Base-by-base conservation (phyloP, 768 basidiomycete species). In the Rhodosporidiobolus odoratus region DNA sequence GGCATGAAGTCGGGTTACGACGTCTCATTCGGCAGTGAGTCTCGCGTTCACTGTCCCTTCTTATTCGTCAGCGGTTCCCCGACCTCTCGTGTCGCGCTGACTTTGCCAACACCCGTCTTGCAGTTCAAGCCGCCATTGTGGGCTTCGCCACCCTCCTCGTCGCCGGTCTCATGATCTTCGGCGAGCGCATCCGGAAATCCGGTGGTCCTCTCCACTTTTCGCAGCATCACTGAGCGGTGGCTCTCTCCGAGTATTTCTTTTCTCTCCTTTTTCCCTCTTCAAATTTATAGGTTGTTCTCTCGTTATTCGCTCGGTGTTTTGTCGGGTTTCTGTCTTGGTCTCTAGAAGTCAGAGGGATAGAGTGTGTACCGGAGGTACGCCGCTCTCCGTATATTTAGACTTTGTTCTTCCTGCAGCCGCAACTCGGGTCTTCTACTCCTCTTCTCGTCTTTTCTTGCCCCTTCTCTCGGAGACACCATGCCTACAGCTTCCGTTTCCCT, bases 101-200 rank as follows among this genome's bases (percentile, higher is more conserved):
- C 17, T 30, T 23, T n/a, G 32, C 50, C 32, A 40, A 23, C 23
- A 2, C 38, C 12, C 25, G 32, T 17, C 48, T 9, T 35, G 15
- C 57, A 72, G 66, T 69, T 43, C 72, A 73, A 63, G 65, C 72
- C n/a, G 72, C 64, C n/a, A 69, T 73, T 53, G 72, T 73, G 43
- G 72, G 59, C 16, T 10, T 52, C 35, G 73, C 70, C 15, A 68
- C 66, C 9, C 12, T 68, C 47, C 25, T 68, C 25, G 66, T 68
- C 47, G 27, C 27, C 35, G n/a, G 38, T 17, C 73, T 75, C 59
- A 47, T 71, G 35, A 0, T 68, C 38, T 57, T 50, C 35, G 73
- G 73, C 40, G 73, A 71, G 62, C 68, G 69, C 7, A 45, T 74
- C 0, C 62, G 73, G 43, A 71, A 70, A 59, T 25, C 30, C 21